Evolutionary conservation across 164 flowering plant genomes (phyloP).

Genomic region (Vitis amurensis): DNA sequence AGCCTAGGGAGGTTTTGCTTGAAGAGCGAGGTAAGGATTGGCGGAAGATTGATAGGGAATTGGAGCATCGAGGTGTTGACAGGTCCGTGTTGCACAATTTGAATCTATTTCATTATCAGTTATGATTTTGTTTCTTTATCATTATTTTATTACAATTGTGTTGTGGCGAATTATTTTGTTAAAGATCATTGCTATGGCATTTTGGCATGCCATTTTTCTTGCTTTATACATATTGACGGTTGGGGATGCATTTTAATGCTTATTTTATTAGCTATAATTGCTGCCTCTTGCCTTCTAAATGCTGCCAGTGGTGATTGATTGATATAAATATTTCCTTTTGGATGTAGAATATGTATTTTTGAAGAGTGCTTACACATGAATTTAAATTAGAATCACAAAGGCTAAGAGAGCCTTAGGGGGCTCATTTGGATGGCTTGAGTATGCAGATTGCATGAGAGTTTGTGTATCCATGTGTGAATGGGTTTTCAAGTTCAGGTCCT

Average conservation of each 20-base stretch:
- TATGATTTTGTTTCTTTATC: not conserved
- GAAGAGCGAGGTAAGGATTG: constrained; percentile 80
- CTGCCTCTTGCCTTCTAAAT: too few relatives aligned
- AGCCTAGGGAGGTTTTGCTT: constrained; percentile 81
- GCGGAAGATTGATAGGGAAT: constrained; percentile 84
- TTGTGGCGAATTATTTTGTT: not conserved
- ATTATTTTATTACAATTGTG: constrained; percentile 2
- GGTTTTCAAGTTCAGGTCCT: too few relatives aligned
- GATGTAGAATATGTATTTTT: too few relatives aligned
- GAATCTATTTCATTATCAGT: not conserved
- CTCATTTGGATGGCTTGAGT: too few relatives aligned
- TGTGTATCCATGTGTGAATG: too few relatives aligned
- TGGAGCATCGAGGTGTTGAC: constrained; percentile 76
- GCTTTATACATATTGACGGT: not conserved
- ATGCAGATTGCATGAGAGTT: too few relatives aligned
- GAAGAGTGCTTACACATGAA: too few relatives aligned
- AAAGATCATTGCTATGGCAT: too few relatives aligned
- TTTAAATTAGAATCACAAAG: too few relatives aligned
- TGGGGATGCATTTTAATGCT: not conserved
- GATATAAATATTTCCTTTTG: too few relatives aligned
- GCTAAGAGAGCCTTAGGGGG: too few relatives aligned
- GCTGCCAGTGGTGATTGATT: too few relatives aligned
- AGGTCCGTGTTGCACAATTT: constrained; percentile 39
- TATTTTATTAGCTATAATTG: not conserved
- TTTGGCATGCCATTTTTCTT: not conserved